Evolutionary conservation across 2,329 filamentous ascomycete species (phyloP).

Genomic region (Hypoxylon sp.): DNA sequence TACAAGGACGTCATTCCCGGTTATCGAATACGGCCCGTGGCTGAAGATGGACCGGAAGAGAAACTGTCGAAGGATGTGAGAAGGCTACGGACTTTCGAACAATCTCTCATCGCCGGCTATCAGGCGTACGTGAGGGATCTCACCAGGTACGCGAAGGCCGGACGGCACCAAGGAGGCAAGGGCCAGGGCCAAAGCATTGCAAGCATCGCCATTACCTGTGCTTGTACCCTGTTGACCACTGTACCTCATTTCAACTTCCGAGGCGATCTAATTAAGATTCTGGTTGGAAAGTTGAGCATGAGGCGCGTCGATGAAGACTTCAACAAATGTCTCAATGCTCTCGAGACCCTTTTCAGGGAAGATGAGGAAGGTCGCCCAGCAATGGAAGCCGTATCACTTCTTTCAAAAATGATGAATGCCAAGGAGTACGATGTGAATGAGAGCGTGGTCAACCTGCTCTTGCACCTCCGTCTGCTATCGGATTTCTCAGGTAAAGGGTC

Average conservation of each 20-base stretch:
- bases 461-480: slow-evolving; percentile 87
- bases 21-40: slow-evolving; percentile 88
- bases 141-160: slow-evolving; percentile 73
- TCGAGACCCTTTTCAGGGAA: slow-evolving; percentile 85
- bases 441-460: slow-evolving; percentile 87
- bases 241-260: slow-evolving; percentile 99
- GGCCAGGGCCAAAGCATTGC: slow-evolving; percentile 67
- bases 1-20: slow-evolving; percentile 98
- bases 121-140: slow-evolving; percentile 86
- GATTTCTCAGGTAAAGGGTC: slow-evolving; percentile 91
- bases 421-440: slow-evolving; percentile 87
- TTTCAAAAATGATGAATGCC: slow-evolving; percentile 96
- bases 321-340: slow-evolving; percentile 78
- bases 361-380: slow-evolving; percentile 93
- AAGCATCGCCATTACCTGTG: slow-evolving; percentile 85
- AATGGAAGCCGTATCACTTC: slow-evolving; percentile 84
- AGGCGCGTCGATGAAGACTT: slow-evolving; percentile 81
- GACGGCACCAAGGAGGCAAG: slow-evolving; percentile 52
- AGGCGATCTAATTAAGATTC: slow-evolving; percentile 84
- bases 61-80: slow-evolving; percentile 94
- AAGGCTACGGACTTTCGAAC: slow-evolving; percentile 85
- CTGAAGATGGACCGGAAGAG: slow-evolving; percentile 78
- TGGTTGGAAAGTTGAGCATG: slow-evolving; percentile 85
- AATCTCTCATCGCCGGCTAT: slow-evolving; percentile 87
- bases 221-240: slow-evolving; percentile 81